Evolutionary conservation across 495 filamentous ascomycete species (phyloP).

Genomic region (Immersiella caudata): DNA sequence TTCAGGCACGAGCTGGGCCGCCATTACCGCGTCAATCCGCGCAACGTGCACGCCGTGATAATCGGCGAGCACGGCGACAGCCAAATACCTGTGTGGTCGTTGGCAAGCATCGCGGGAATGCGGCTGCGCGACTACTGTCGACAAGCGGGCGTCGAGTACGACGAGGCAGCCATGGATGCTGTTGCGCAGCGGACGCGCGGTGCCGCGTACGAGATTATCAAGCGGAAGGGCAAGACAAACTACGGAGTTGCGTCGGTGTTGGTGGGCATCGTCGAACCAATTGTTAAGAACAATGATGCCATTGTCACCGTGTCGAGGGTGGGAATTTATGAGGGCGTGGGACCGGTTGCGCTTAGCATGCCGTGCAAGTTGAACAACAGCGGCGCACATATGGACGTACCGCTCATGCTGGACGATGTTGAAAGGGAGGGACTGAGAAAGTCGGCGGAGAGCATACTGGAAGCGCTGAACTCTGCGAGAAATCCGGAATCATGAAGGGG

Average conservation of each 20-base stretch:
- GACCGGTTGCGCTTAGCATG: conserved; percentile 37
- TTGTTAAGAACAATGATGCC: conserved; percentile 35
- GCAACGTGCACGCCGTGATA: conserved; percentile 38
- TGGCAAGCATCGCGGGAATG: conserved; percentile 38
- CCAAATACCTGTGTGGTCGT: conserved; percentile 39
- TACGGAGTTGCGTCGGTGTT: conserved; percentile 57
- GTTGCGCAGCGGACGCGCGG: conserved; percentile 30
- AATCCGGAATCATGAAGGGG: background rate
- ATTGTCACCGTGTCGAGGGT: conserved; percentile 36
- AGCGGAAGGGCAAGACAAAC: conserved; percentile 62
- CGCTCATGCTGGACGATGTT: conserved; percentile 28
- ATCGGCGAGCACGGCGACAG: conserved; percentile 40
- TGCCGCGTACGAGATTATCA: conserved; percentile 59
- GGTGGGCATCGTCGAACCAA: conserved; percentile 35
- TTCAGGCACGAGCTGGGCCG: conserved; percentile 39
- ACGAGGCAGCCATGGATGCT: conserved; percentile 30
- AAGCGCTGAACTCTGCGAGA: conserved; percentile 17
- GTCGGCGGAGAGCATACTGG: conserved; percentile 40
- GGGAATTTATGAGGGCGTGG: conserved; percentile 34
- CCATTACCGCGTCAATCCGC: conserved; percentile 36
- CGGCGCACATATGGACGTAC: conserved; percentile 35
- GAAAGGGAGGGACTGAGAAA: conserved; percentile 40
- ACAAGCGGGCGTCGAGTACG: conserved; percentile 28
- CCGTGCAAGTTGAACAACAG: conserved; percentile 37
- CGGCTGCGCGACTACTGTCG: conserved; percentile 33